Evolutionary conservation across 2,329 filamentous ascomycete species (phyloP).

Genomic region (Colletotrichum tropicicola): DNA sequence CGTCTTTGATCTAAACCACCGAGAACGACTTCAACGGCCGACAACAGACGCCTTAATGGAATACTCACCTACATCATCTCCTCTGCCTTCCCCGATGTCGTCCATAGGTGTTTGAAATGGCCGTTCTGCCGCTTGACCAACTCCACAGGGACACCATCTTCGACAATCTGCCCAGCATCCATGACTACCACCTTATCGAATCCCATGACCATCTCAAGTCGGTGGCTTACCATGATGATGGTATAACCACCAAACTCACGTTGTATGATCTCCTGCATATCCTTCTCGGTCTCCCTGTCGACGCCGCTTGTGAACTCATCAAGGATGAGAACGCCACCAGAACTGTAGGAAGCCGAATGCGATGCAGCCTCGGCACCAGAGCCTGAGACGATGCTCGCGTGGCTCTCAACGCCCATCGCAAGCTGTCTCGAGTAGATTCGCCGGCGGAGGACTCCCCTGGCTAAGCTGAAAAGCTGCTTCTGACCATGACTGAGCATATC

Average conservation of each 20-base stretch:
- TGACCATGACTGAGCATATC: conserved; percentile 19
- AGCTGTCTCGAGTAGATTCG: not conserved
- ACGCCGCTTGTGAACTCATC: conserved; percentile 45
- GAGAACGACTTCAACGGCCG: too few relatives aligned
- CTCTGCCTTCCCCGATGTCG: too few relatives aligned
- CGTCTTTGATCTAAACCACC: too few relatives aligned
- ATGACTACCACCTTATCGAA: conserved; percentile 55
- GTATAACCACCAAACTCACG: conserved; percentile 48
- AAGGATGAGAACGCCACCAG: conserved; percentile 38
- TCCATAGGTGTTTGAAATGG: not conserved
- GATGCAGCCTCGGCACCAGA: not conserved
- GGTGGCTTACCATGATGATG: conserved; percentile 50
- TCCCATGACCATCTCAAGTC: conserved; percentile 53
- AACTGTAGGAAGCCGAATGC: not conserved
- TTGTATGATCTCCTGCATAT: conserved; percentile 35
- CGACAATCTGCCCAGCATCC: conserved; percentile 50
- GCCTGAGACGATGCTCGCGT: not conserved
- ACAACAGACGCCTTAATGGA: too few relatives aligned
- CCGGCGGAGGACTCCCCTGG: conserved; percentile 14
- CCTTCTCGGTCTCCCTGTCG: conserved; percentile 42
- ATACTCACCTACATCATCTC: too few relatives aligned
- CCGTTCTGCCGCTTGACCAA: not conserved
- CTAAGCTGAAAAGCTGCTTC: conserved; percentile 24
- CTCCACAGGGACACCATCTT: conserved; percentile 31
- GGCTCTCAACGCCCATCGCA: not conserved